Evolutionary conservation across 2,329 filamentous ascomycete genomes (phyloP), one percentile per base, ranked within the genome.

Genomic region (Niveomyces coronatus): DNA sequence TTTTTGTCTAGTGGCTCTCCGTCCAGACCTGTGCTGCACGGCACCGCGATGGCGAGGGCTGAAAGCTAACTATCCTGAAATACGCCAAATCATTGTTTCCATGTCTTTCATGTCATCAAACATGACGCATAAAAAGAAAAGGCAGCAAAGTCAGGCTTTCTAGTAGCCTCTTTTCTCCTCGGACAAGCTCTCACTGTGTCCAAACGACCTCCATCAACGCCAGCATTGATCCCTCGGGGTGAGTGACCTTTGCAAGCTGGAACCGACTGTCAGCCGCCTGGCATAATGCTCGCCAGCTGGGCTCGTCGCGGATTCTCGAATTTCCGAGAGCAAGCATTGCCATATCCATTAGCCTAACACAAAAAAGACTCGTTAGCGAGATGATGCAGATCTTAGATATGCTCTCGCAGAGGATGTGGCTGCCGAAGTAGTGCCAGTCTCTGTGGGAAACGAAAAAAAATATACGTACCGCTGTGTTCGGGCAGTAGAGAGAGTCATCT

Each of bases 211-310:
- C 28, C 28, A 30, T 30, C 28, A 30, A 30, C 15, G 28, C 28
- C 28, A 30, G 28, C 28, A 30, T 30, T 30, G 28, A 30, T 30
- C 28, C 28, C 15, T 30, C 28, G 28, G 28, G 28, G 11, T 30
- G 28, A 30, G 28, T 30, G 28, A 30, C 28, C n/a, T 30, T 30
- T 30, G 15, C n/a, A 30, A 30, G 28, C 28, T 30, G 28, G 28
- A 30, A 30, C 14, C 28, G 15, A 17, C 28, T 30, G 28, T 30
- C 28, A 30, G 28, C 28, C 14, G 15, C 28, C 4, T 30, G 28
- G 9, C 28, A 30, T 16, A 30, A 17, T 17, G 28, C 28, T 30
- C 28, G 28, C 28, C 28, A 30, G 28, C 28, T 30, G 28, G 28
- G 28, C 28, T 30, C 28, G 28, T 30, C 28, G 28, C 28, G 28